These are phyloP conservation scores for Eucommia ulmoides DNA, from an alignment of 257 asterid species.

Conservation along the genomic window DNA sequence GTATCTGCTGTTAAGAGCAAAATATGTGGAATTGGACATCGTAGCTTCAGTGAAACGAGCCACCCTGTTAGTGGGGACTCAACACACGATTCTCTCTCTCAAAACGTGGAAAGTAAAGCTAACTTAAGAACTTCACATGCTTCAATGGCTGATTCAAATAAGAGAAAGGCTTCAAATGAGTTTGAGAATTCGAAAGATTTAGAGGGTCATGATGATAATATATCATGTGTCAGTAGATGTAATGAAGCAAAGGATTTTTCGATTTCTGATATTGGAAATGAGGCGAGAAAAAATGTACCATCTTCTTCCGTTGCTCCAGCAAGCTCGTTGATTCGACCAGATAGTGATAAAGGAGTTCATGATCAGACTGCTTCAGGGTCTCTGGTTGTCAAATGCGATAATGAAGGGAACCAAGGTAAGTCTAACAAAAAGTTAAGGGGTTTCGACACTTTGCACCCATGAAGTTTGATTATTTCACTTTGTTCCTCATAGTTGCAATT, in stretches of 20 bases:
- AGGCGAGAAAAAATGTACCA: conserved; percentile 11
- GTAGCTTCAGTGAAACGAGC: conserved; percentile 23
- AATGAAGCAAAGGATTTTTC: conserved; percentile 20
- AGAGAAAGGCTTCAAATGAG: not conserved
- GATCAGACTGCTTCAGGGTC: conserved; percentile 13
- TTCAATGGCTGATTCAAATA: conserved; percentile 1
- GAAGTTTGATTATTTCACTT: conserved; percentile 17
- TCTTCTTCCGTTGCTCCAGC: conserved; percentile 7
- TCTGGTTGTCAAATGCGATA: conserved; percentile 20
- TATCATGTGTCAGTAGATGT: conserved; percentile 37
- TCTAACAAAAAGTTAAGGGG: conserved; percentile 15
- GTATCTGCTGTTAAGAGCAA: conserved; percentile 14
- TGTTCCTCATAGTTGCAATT: conserved; percentile 15
- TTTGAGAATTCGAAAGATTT: conserved; percentile 21
- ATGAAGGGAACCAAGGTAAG: conserved; percentile 20
- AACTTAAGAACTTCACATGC: conserved; percentile 37
- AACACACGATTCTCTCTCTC: conserved; percentile 37
- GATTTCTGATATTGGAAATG: conserved; percentile 6
- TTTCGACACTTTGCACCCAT: conserved; percentile 17
- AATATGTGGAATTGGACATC: conserved; percentile 29
- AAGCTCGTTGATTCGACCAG: not conserved
- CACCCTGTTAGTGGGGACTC: conserved; percentile 32
- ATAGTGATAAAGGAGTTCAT: not conserved
- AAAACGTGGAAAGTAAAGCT: conserved; percentile 36
- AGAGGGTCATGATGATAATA: conserved; percentile 45